phyloP scores from a whole-genome alignment of 164 flowering plant genomes.

The Liriodendron chinense region DNA sequence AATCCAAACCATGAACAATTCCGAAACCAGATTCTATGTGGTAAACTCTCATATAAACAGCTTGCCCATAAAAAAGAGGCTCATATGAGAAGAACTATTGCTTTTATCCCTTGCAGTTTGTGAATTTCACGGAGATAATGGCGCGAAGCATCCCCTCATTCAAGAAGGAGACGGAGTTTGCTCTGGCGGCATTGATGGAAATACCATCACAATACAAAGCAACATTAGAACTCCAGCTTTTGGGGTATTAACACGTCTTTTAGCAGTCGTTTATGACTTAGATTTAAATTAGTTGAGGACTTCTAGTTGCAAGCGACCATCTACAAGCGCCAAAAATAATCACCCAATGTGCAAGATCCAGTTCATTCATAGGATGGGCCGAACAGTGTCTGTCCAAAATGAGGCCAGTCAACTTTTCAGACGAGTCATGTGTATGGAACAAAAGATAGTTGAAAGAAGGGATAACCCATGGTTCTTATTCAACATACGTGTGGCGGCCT shows the following conservation, averaged over 20 bases:
- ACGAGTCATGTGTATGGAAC: too few relatives aligned
- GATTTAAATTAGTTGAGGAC: too few relatives aligned
- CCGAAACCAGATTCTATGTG: background rate
- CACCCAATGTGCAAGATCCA: too few relatives aligned
- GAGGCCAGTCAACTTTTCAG: too few relatives aligned
- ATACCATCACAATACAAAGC: conserved; percentile 53
- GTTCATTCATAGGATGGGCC: too few relatives aligned
- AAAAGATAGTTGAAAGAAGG: too few relatives aligned
- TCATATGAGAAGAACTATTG: background rate
- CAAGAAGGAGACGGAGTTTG: conserved; percentile 51
- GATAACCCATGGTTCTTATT: too few relatives aligned
- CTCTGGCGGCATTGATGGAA: conserved; percentile 52
- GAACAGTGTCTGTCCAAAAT: too few relatives aligned
- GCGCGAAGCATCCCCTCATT: conserved; percentile 15
- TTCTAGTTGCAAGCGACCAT: too few relatives aligned
- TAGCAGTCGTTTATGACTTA: background rate
- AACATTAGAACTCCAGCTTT: conserved; percentile 36
- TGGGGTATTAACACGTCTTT: conserved; percentile 32
- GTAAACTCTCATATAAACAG: background rate
- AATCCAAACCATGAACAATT: background rate
- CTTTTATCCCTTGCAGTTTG: conserved; percentile 38
- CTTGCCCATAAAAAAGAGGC: too few relatives aligned
- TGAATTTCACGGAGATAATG: conserved; percentile 56
- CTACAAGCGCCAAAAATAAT: too few relatives aligned
- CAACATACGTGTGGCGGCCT: too few relatives aligned